These are phyloP conservation scores for Cladosporium sp. DNA, from an alignment of 2,329 filamentous ascomycete genomes.

Conservation along the genomic window DNA sequence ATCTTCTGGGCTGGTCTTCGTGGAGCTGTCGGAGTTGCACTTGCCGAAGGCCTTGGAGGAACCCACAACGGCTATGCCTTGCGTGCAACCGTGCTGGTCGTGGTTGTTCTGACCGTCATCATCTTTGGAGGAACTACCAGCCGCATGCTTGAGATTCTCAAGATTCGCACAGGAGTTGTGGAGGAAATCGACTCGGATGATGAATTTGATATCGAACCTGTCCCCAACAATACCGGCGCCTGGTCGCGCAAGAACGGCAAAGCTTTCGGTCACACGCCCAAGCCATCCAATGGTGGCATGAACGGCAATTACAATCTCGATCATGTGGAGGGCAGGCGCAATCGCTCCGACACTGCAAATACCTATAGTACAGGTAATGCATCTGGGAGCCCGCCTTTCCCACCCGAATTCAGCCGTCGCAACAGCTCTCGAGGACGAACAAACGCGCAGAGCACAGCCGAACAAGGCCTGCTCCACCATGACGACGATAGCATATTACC, in stretches of 20 bases:
- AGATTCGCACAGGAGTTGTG: constrained; percentile 93
- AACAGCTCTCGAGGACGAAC: constrained; percentile 48
- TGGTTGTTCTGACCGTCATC: constrained; percentile 95
- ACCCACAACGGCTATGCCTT: constrained; percentile 71
- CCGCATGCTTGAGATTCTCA: constrained; percentile 93
- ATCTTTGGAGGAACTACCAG: constrained; percentile 98
- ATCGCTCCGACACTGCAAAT: constrained; percentile 46
- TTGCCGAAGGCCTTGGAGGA: constrained; percentile 82
- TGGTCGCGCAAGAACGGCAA: constrained; percentile 77
- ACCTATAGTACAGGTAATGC: constrained; percentile 56
- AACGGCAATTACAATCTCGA: constrained; percentile 38
- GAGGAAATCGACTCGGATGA: constrained; percentile 97
- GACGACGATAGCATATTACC: constrained; percentile 42
- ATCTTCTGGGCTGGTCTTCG: constrained; percentile 98
- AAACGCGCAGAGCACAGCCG: constrained; percentile 41
- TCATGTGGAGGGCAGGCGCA: constrained; percentile 25
- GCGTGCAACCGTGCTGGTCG: constrained; percentile 91
- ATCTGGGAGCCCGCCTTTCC: constrained; percentile 46
- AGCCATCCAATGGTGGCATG: constrained; percentile 52
- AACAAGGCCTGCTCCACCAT: constrained; percentile 53
- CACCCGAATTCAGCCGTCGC: constrained; percentile 46
- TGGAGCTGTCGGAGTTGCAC: constrained; percentile 89
- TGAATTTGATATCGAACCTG: constrained; percentile 89
- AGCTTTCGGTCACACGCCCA: constrained; percentile 73
- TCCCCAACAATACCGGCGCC: constrained; percentile 60